Evolutionary conservation across 1,284 basidiomycete species (phyloP), one percentile per base, ranked within the genome.

Genomic region (Microstroma glucosiphilum): DNA sequence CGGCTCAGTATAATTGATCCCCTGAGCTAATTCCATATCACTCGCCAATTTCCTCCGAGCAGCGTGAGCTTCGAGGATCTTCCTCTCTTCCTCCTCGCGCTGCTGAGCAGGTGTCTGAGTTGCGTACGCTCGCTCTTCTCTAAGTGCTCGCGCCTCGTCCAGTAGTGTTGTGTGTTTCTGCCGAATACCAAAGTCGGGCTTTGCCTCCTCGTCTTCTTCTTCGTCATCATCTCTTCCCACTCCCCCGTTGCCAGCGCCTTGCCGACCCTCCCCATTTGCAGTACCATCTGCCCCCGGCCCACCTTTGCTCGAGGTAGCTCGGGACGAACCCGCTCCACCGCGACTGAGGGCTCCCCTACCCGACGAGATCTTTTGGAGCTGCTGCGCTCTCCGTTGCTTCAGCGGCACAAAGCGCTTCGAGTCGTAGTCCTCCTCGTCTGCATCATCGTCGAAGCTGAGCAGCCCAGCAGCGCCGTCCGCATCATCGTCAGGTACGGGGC

Each of bases 1-100:
- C 40, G 91, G 85, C 72, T 96, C 90, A 0, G 88, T 90, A 76
- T 94, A 98, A 49, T 86, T 84, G 60, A 96, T 92, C 12, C 93
- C 96, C 75, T 91, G 87, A 1, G 96, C 94, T 37, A 98, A 81
- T 79, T 99, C 96, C 73, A 91, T 82, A 67, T 92, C 92, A 13
- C 91, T 90, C 0, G 90, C 91, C 2, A 99, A 85, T 79, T 94
- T 96, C 77, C 90, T 86, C 15, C 90, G 84, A 64, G 89, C 89
- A 46, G 91, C 90, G 73, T 97, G 92, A 12, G 93, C 92, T 58
- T 89, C 89, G 6, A 98, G 82, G 61, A 98, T 89, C 72, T 89
- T 88, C 8, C 88, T 89, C 78, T 98, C 94, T 60, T 85, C 87
- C 79, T 97, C 96, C 54, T 89, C 88, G 11, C 85, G 87, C 76